Conservation (phyloP, 371 early-diverging fungal species). For the Umbelopsis sp. region DNA sequence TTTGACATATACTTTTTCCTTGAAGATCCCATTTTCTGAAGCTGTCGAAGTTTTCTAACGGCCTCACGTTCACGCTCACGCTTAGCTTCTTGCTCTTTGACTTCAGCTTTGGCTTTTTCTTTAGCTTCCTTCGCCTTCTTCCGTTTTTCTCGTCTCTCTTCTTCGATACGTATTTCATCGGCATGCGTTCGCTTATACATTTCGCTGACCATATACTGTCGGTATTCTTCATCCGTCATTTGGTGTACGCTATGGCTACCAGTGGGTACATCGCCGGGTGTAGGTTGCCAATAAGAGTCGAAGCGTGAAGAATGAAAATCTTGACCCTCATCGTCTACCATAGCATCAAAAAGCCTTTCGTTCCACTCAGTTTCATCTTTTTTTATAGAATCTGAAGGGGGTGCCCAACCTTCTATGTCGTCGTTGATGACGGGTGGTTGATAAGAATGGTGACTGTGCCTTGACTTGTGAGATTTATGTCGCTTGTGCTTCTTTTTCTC, state of each 20-base stretch:
- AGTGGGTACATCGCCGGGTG: background rate
- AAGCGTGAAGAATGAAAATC: constrained; percentile 40
- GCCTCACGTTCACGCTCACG: constrained; percentile 25
- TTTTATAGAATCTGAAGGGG: constrained; percentile 24
- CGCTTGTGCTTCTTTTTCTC: constrained; percentile 25
- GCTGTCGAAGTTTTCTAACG: constrained; percentile 20
- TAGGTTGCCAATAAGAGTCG: constrained; percentile 22
- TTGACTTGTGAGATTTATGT: constrained; percentile 20
- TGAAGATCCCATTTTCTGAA: constrained; percentile 21
- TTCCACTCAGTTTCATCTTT: constrained; percentile 39
- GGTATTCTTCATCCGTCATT: constrained; percentile 52
- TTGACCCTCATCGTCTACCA: constrained; percentile 51
- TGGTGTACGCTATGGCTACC: background rate
- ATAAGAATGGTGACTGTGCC: constrained; percentile 16
- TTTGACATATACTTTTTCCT: constrained; percentile 26
- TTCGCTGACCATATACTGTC: constrained; percentile 42
- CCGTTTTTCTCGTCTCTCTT: constrained; percentile 27
- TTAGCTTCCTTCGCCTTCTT: constrained; percentile 22
- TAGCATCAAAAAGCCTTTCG: constrained; percentile 46
- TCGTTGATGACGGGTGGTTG: constrained; percentile 34
- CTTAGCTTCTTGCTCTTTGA: constrained; percentile 26
- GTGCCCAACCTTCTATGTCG: constrained; percentile 40
- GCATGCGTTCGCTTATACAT: constrained; percentile 41
- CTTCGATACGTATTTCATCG: constrained; percentile 35
- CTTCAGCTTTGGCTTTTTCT: constrained; percentile 22